Base-by-base conservation (phyloP, 176 grass and related monocot genomes). In the Lolium rigidum region DNA sequence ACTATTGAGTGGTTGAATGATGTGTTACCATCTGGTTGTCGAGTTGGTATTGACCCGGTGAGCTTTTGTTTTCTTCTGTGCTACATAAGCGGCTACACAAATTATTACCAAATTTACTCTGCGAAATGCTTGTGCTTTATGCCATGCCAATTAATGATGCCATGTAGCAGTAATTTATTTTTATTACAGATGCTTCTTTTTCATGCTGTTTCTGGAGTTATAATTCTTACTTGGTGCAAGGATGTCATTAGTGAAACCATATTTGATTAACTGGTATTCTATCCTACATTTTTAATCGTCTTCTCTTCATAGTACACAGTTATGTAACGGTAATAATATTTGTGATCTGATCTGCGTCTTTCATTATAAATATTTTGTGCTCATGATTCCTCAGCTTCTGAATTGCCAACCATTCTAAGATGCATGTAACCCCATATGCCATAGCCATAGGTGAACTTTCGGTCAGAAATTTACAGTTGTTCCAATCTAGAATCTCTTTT, bases 11-110 rank as follows among this genome's bases (percentile, higher is more conserved):
- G 95, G 95, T 83, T 98, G 66, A 98, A 90, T 89, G 91, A 98
- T 83, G 90, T 98, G 50, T 87, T 98, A 83, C 82, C 91, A 48
- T 83, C 93, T 71, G 93, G 93, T 77, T 86, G 90, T 60, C 86
- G 88, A 87, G 85, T 98, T 94, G 95, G 95, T 80, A 98, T 98
- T 65, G 95, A 98, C 73, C 95, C 95, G 89, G 95, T 98, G 86
- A 92, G 91, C 82, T 91, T 57, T 47, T 82, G n/a, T 78, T 90
- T 57, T 87, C 31, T 77, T 82, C 24, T 70, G 57, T 64, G 18
- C 7, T 46, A 47, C 41, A 48, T 76, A 54, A 20, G 35, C 22
- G 22, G 28, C n/a, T 80, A 51, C 50, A 70, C 14, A 80, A 49
- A 17, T 60, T 25, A 14, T 25, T 31, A 24, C 3, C 38, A 3